Percentiles rank a stretch among this genome's conserved stretches.
These are phyloP conservation scores for Borovskyia barvae DNA, from an alignment of 208 protist genomes.

Conservation along the genomic window DNA sequence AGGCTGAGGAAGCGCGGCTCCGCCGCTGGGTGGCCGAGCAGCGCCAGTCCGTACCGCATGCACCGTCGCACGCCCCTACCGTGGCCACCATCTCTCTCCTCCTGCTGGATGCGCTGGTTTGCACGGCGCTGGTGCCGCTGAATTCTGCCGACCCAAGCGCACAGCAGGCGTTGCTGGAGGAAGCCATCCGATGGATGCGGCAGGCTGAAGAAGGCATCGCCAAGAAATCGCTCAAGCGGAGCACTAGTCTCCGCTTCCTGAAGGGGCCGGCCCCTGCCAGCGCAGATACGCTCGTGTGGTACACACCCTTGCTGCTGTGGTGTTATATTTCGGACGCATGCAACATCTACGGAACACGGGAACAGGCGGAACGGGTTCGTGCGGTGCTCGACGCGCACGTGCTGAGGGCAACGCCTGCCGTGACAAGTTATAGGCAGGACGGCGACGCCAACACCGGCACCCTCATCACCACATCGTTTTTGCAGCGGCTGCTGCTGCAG, in stretches of 20 bases:
- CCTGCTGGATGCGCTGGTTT: conserved; percentile 53
- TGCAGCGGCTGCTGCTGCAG: conserved; percentile 29
- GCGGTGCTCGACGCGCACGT: conserved; percentile 18
- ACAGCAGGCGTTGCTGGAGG: conserved; percentile 39
- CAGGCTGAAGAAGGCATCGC: conserved; percentile 3
- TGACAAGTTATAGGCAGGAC: neutral
- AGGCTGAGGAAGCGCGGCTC: conserved; percentile 58
- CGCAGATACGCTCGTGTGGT: neutral
- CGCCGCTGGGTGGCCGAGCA: conserved; percentile 37
- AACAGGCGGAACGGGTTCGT: conserved; percentile 9
- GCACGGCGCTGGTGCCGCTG: conserved; percentile 42
- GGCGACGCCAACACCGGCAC: neutral
- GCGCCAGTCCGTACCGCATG: conserved; percentile 8
- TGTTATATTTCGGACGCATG: conserved; percentile 28
- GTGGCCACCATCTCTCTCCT: conserved; percentile 32
- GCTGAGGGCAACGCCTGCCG: conserved; percentile 2
- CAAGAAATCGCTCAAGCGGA: conserved; percentile 1
- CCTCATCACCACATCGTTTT: conserved; percentile 10
- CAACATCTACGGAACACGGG: conserved; percentile 16
- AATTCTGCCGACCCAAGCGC: conserved; percentile 21
- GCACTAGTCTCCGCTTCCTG: neutral
- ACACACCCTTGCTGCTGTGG: conserved; percentile 56
- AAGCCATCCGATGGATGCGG: conserved; percentile 40
- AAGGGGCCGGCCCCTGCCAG: too few relatives aligned
- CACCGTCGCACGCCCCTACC: neutral